phyloP scores from a whole-genome alignment of 1,284 basidiomycete genomes.

The Malassezia pachydermatis region DNA sequence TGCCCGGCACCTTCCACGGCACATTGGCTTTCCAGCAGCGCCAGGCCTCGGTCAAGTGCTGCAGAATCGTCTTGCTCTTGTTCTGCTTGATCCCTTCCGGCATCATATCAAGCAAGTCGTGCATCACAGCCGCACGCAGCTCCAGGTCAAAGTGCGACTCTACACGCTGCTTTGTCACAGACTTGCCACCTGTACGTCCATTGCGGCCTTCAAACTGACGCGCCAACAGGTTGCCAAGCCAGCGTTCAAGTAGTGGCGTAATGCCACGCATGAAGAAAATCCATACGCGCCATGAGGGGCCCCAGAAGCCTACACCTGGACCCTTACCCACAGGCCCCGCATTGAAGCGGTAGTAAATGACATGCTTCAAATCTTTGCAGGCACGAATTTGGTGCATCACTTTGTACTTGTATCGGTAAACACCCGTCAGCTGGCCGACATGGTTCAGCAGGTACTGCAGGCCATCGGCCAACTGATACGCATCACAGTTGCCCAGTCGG shows the following conservation, averaged over 20 bases:
- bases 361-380: conserved; percentile 86
- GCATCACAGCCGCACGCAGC: conserved; percentile 95
- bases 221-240: conserved; percentile 93
- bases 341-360: conserved; percentile 87
- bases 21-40: conserved; percentile 95
- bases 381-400: conserved; percentile 98
- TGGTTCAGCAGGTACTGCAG: conserved; percentile 96
- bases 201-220: conserved; percentile 95
- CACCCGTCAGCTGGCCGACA: conserved; percentile 93
- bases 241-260: conserved; percentile 89
- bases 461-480: conserved; percentile 97
- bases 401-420: conserved; percentile 99
- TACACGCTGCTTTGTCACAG: conserved; percentile 96
- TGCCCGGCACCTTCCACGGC: conserved; percentile 91
- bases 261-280: conserved; percentile 99
- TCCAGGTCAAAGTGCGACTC: conserved; percentile 98
- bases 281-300: conserved; percentile 99
- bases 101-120: conserved; percentile 83
- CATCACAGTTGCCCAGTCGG: conserved; percentile 95
- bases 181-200: conserved; percentile 67
- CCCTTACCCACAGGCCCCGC: conserved; percentile 98
- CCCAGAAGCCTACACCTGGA: conserved; percentile 98
- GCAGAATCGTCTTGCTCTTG: conserved; percentile 95
- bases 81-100: conserved; percentile 97
- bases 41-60: conserved; percentile 96